Conservation (phyloP, 2,329 filamentous ascomycete species). For the Phyllosticta ampelicida region DNA sequence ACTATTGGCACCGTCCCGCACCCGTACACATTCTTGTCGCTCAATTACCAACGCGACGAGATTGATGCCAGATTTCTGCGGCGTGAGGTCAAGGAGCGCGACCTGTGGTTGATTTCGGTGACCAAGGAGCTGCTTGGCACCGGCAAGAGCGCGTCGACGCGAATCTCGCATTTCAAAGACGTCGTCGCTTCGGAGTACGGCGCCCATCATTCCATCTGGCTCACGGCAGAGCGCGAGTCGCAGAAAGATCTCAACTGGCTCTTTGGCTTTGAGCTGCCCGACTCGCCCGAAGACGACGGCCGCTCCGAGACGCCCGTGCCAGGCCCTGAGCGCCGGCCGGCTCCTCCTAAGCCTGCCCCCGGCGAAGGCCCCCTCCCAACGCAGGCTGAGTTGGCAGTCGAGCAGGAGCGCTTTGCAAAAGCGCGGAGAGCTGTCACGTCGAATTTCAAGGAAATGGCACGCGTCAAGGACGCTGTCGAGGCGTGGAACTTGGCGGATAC, state of each 20-base stretch:
- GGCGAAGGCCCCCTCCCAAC: conserved; percentile 39
- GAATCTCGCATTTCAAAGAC: conserved; percentile 69
- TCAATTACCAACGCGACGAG: conserved; percentile 47
- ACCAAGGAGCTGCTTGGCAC: conserved; percentile 59
- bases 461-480: conserved; percentile 36
- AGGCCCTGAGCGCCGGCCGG: conserved; percentile 42
- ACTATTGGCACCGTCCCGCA: conserved; percentile 84
- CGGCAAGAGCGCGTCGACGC: conserved; percentile 50
- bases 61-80: conserved; percentile 35
- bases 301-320: conserved; percentile 49
- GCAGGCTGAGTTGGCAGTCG: conserved; percentile 43
- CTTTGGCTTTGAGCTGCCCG: conserved; percentile 73
- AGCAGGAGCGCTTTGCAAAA: conserved; percentile 45
- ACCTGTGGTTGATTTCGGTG: conserved; percentile 64
- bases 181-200: conserved; percentile 55
- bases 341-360: conserved; percentile 33
- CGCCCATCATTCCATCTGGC: conserved; percentile 59
- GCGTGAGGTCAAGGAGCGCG: conserved; percentile 55
- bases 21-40: conserved; percentile 68
- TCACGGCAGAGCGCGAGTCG: conserved; percentile 55
- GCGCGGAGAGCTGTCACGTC: conserved; percentile 34
- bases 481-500: conserved; percentile 55
- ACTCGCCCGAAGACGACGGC: conserved; percentile 29
- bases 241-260: conserved; percentile 75
- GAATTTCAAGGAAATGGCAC: conserved; percentile 21